Base-by-base conservation (phyloP, 1,139 yeast species). In the Meyerozyma smithsonii region DNA sequence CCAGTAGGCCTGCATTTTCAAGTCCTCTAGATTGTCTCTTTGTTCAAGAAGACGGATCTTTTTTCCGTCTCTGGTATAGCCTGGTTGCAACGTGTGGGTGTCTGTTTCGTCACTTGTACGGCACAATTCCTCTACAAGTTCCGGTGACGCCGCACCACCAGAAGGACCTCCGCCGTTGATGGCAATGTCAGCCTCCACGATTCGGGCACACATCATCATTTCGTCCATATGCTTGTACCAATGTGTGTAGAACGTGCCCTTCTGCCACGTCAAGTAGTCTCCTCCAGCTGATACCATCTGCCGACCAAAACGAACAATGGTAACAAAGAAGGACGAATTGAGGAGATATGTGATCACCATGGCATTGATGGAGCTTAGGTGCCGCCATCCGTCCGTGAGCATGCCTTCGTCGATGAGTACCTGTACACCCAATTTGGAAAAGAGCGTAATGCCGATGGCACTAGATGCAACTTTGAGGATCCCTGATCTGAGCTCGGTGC, bases 1-100 rank as follows among this genome's bases (percentile, higher is more conserved):
- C 92, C 94, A 84, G 58, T 84, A 84, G 39, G 87, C 89, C 52
- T 83, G 80, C 51, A 81, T 58, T 62, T 74, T 69, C 37, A 79
- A 58, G 43, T 81, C 86, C 41, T 77, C 74, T 42, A 69, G 53
- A 46, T 69, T 69, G 46, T 70, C 76, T 43, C 62, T 69, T 17
- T 66, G 58, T 36, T 65, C 66, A 41, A 71, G 51, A 35, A 69
- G 58, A 42, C 76, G 56, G 36, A 70, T 59, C 44, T 66, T 69
- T 25, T 68, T 51, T 1, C 76, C 76, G 23, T 62, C 66, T 37
- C 69, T 51, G 25, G 61, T 64, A 42, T 49, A 53, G 0, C 72
- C 72, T 2, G 71, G 65, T 21, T 54, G 54, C 38, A 63, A 55
- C 7, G 63, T 59, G 39, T 52, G 57, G 14, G 54, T 46, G 20